These are phyloP conservation scores for Tetrahymena thermophila DNA, from an alignment of 73 alveolate species.

Conservation along the genomic window DNA sequence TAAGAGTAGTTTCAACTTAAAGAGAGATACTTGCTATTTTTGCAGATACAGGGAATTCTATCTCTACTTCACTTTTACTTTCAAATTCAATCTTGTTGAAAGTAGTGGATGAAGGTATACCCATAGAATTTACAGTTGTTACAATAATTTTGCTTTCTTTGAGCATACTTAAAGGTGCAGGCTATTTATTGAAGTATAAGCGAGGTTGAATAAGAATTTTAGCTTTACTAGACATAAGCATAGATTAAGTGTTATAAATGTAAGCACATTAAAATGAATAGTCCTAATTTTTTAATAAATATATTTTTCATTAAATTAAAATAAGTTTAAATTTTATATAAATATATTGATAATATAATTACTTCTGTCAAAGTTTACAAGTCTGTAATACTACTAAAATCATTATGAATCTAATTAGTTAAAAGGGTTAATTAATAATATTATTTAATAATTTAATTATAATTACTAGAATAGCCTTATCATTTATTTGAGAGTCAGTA, in stretches of 20 bases:
- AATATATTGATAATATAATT: background rate
- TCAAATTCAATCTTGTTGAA: background rate
- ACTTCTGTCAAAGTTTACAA: background rate
- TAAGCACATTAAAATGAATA: background rate
- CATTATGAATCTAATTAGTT: background rate
- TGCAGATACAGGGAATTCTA: background rate
- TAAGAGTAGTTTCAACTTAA: background rate
- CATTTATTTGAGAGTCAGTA: background rate
- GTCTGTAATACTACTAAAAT: background rate
- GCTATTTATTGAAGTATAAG: background rate
- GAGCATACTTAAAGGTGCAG: background rate
- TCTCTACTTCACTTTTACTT: background rate
- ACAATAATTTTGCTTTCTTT: background rate
- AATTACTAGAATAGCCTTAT: slow-evolving; percentile 15
- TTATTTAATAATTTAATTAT: background rate
- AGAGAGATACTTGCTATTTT: background rate
- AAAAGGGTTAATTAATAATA: background rate
- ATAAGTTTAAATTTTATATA: background rate
- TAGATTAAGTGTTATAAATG: background rate
- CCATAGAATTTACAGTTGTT: background rate
- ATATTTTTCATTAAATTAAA: background rate
- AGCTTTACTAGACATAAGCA: background rate
- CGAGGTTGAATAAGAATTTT: background rate
- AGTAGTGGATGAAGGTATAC: background rate
- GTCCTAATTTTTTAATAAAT: background rate